Conservation (phyloP, 179 eudicot genomes). For the Carnegiea gigantea region DNA sequence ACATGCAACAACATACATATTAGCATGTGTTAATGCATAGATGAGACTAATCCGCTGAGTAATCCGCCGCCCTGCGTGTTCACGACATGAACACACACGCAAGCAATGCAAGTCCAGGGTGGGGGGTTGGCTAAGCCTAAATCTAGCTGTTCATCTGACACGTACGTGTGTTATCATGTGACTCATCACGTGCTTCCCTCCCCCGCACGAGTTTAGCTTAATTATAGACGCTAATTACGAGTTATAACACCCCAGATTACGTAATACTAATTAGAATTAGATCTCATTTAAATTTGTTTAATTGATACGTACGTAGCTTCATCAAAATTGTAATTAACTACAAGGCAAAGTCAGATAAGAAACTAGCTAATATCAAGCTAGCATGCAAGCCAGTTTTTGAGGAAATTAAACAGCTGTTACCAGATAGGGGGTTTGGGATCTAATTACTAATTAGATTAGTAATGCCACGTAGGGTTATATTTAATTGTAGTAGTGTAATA, state of each 20-base stretch:
- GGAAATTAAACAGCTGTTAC: constrained; percentile 31
- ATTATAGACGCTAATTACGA: no score
- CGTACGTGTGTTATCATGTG: constrained; percentile 38
- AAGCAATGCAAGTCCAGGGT: no score
- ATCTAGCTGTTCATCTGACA: constrained; percentile 41
- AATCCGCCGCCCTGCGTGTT: constrained; percentile 21
- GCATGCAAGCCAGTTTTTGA: background rate
- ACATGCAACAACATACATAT: background rate
- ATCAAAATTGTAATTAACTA: background rate
- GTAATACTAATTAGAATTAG: constrained; percentile 16
- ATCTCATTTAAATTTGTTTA: constrained; percentile 12
- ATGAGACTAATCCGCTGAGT: constrained; percentile 17
- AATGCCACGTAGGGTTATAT: constrained; percentile 18
- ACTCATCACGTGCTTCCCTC: constrained; percentile 28
- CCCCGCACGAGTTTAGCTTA: constrained; percentile 32
- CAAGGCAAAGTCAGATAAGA: constrained; percentile 29
- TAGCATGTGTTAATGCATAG: background rate
- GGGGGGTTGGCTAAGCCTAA: constrained; percentile 19
- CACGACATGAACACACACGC: no score
- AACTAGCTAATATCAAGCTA: background rate
- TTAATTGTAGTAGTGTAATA: constrained; percentile 3
- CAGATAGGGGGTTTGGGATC: constrained; percentile 26
- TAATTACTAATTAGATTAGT: background rate
- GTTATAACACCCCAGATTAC: constrained; percentile 1
- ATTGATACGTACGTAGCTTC: no score